Conservation (phyloP, 352 stramenopile species). For the Phytophthora boehmeriae region DNA sequence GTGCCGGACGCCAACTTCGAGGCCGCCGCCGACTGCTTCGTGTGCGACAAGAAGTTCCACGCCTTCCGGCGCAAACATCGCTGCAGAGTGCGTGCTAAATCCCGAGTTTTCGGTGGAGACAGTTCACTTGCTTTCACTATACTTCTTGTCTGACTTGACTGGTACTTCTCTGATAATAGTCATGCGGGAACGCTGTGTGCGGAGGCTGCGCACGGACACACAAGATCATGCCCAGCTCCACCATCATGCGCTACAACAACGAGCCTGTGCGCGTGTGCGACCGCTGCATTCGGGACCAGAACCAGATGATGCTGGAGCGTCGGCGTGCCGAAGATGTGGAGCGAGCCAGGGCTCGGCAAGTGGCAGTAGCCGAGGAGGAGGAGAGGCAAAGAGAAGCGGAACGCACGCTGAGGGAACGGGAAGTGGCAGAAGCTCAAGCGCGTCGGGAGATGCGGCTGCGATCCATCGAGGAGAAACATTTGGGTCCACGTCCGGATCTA, state of each 20-base stretch:
- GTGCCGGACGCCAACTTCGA: conserved; percentile 63
- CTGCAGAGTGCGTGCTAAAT: conserved; percentile 54
- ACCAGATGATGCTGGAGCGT: conserved; percentile 73
- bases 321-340: conserved; percentile 74
- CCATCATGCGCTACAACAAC: conserved; percentile 77
- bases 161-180: conserved; percentile 31
- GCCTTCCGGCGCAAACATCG: conserved; percentile 86
- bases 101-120: not conserved
- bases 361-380: conserved; percentile 70
- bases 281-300: conserved; percentile 77
- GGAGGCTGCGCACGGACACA: conserved; percentile 75
- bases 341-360: conserved; percentile 70
- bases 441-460: conserved; percentile 52
- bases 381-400: conserved; percentile 63
- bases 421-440: conserved; percentile 48
- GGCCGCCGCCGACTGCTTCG: conserved; percentile 64
- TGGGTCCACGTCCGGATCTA: conserved; percentile 58
- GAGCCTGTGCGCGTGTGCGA: conserved; percentile 85
- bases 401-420: conserved; percentile 54
- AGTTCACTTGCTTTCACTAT: not conserved
- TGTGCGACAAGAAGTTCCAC: conserved; percentile 89
- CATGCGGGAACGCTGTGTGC: conserved; percentile 82
- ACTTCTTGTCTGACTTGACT: not conserved
- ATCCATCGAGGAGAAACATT: conserved; percentile 60
- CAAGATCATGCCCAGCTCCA: conserved; percentile 72